Evolutionary conservation across 2,329 filamentous ascomycete genomes (phyloP), one percentile per base, ranked within the genome.

Genomic region (Zarea fungicola): DNA sequence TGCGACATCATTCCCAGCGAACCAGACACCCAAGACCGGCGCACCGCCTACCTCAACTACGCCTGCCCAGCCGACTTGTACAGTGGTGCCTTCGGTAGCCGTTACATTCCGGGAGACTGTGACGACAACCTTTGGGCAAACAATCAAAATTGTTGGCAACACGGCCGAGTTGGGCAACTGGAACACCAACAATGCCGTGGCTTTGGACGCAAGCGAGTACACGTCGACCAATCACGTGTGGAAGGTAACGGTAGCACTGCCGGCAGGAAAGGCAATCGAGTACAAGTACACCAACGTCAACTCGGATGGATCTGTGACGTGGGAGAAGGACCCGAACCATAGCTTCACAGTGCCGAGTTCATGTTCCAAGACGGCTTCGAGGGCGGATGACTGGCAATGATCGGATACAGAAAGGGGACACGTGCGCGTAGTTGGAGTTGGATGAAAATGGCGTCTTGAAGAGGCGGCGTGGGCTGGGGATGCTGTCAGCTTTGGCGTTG

Each of bases 281-380:
- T 89, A 87, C 64, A 88, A 89, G 69, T 89, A 80, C 60, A 76
- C 89, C 56, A 76, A 78, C 42, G 74, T 84, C 35, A 71, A 72
- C 50, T 58, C 64, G 1, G 74, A 77, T 56, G 78, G 81, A 0
- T 68, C 66, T 0, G 65, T 85, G 8, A 71, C 65, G 3, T 89
- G 85, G 84, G 85, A 89, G 68, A 70, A 67, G 42, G 84, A 84
- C 42, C 72, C 75, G 0, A 76, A 80, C 60, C 73, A 70, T 37
- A 58, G 53, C 2, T 66, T 63, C 49, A 60, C 58, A 9, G 63
- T 66, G 13, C 63, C 63, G 36, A 57, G 55, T 53, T 55, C 61
- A 1, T 67, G 65, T 46, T 56, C 57, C 14, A 62, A 58, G 9
- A 54, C 54, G 19, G 61, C 54, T 3, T 56, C 56, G 26, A 54